Evolutionary conservation across 2,329 filamentous ascomycete genomes (phyloP), one percentile per base, ranked within the genome.

Genomic region (Coniochaeta sp.): DNA sequence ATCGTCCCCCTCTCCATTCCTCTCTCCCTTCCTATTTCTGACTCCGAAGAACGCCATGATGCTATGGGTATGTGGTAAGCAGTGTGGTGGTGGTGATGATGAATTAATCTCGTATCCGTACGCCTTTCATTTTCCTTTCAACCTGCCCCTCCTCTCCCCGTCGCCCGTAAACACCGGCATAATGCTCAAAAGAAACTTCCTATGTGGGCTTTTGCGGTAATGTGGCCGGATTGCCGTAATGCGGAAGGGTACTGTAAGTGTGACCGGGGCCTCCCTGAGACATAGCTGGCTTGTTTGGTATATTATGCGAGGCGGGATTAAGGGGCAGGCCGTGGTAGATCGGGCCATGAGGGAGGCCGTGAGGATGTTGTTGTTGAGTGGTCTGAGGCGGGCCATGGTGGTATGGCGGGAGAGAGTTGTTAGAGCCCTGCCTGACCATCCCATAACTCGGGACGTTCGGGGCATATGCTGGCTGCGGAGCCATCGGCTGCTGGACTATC

Each of bases 161-260:
- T 24, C 54, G 34, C 38, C 54, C 54, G 22, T n/a, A 38, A 55
- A 62, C 62, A 63, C 63, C 64, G 58, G 57, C 57, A 44, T n/a
- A n/a, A 66, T 67, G 62, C 66, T 64, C 60, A 57, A 62, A 62
- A 57, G 54, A 52, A 52, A 52, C 47, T 52, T 64, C 61, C 61
- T 69, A 70, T 36, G 79, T 74, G 61, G 83, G 83, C 72, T 85
- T 85, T 68, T 85, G 83, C 62, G 83, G 83, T 68, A 86, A 70
- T 34, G 81, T 81, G 34, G 83, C 81, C 61, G 82, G 82, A 70
- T 86, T 86, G 64, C 83, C 83, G 65, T 85, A 86, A 61, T 75
- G 78, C 50, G 81, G 81, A 63, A 86, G 72, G 65, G 83, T 81
- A 62, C 76, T 79, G 65, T 79, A 85, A 6, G 77, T 69, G 65